Evolutionary conservation across 2,329 filamentous ascomycete genomes (phyloP).

Genomic region (Diaporthe velutina): DNA sequence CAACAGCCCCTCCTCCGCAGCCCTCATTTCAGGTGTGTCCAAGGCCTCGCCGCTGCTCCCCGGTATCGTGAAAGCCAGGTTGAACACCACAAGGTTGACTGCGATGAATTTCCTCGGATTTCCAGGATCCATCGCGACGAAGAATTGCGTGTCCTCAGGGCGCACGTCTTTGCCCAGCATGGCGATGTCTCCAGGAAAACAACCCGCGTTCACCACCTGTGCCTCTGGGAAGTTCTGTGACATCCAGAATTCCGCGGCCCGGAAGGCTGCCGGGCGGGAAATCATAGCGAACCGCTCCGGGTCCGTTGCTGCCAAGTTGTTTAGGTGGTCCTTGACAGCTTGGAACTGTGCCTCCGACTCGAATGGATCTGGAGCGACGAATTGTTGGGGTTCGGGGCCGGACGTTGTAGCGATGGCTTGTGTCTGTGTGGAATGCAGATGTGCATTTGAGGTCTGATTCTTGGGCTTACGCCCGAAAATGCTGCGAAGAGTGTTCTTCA

Average conservation of each 20-base stretch:
- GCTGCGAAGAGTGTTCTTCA: conserved; percentile 12
- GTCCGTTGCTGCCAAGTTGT: background rate
- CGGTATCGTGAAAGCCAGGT: background rate
- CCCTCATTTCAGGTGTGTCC: background rate
- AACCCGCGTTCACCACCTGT: background rate
- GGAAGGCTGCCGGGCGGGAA: background rate
- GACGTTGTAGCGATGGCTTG: background rate
- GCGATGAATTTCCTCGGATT: conserved; percentile 7
- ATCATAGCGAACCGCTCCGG: conserved; percentile 6
- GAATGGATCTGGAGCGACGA: conserved; percentile 11
- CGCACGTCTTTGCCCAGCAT: background rate
- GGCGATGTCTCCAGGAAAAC: conserved; percentile 1
- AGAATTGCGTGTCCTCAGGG: conserved; percentile 10
- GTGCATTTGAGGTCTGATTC: background rate
- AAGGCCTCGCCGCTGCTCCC: background rate
- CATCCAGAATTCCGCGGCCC: conserved; percentile 4
- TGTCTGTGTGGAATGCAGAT: background rate
- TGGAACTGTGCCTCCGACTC: conserved; percentile 17
- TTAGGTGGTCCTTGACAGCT: background rate
- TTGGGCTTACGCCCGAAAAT: conserved; percentile 21
- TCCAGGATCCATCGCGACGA: background rate
- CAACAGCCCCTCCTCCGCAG: background rate
- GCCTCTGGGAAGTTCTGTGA: background rate
- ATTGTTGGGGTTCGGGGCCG: background rate
- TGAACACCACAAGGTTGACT: background rate